Evolutionary conservation across 2,329 filamentous ascomycete genomes (phyloP).

Genomic region (Knufia fluminis): DNA sequence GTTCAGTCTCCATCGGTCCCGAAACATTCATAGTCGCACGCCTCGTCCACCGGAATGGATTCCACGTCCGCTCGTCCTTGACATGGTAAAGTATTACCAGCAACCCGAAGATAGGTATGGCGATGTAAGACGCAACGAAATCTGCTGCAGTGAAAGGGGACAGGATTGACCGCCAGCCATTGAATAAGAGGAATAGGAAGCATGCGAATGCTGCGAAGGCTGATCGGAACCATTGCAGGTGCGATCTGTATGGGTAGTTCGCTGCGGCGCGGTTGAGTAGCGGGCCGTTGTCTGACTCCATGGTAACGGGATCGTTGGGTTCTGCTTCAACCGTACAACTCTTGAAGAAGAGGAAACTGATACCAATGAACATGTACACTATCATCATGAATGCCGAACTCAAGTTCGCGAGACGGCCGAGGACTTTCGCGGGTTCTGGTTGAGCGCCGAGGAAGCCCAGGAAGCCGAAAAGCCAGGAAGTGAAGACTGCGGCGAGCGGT

Average conservation of each 20-base stretch:
- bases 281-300: background rate
- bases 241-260: conserved; percentile 5
- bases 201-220: conserved; percentile 1
- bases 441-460: conserved; percentile 20
- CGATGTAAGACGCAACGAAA: conserved; percentile 34
- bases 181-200: conserved; percentile 6
- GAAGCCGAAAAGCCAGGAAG: conserved; percentile 31
- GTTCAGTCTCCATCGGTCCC: conserved; percentile 2
- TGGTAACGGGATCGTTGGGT: background rate
- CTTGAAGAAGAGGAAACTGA: conserved; percentile 7
- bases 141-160: conserved; percentile 21
- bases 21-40: conserved; percentile 5
- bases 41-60: conserved; percentile 6
- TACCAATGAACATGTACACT: conserved; percentile 6
- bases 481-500: conserved; percentile 31
- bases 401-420: conserved; percentile 3
- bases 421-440: conserved; percentile 1
- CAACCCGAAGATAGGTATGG: conserved; percentile 35
- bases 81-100: conserved; percentile 14
- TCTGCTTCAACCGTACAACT: conserved; percentile 4
- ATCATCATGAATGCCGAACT: background rate
- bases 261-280: conserved; percentile 5
- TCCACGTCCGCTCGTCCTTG: conserved; percentile 9
- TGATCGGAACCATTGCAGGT: conserved; percentile 7
- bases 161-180: conserved; percentile 2